phyloP scores from a whole-genome alignment of 2,329 filamentous ascomycete genomes.

The Calcarisporium arbuscula region DNA sequence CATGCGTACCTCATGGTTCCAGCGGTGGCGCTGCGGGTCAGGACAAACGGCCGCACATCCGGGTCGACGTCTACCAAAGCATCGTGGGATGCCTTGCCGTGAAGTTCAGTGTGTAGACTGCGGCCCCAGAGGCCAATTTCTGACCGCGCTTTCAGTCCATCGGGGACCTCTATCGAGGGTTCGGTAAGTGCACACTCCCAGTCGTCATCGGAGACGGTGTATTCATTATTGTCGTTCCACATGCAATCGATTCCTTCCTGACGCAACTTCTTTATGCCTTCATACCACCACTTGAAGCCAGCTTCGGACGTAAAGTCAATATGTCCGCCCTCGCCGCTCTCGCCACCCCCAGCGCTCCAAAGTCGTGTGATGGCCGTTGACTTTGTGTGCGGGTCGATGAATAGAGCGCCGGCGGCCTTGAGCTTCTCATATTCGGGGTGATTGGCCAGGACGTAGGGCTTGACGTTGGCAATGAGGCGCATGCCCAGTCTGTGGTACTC shows the following conservation, averaged over 20 bases:
- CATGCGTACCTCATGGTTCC: conserved; percentile 64
- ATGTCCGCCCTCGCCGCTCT: conserved; percentile 63
- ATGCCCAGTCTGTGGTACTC: conserved; percentile 60
- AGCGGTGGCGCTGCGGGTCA: conserved; percentile 64
- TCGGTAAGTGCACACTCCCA: conserved; percentile 56
- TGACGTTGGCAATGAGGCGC: conserved; percentile 64
- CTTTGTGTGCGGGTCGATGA: conserved; percentile 50
- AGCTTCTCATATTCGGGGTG: conserved; percentile 62
- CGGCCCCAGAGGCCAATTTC: conserved; percentile 64
- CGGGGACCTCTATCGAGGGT: conserved; percentile 27
- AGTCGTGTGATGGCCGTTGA: conserved; percentile 53
- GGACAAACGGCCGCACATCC: conserved; percentile 56
- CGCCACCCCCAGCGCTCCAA: conserved; percentile 67
- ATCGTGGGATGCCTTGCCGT: conserved; percentile 65
- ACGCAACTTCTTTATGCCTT: conserved; percentile 57
- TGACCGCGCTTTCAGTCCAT: conserved; percentile 31
- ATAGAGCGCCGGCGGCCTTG: conserved; percentile 52
- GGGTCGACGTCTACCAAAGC: conserved; percentile 54
- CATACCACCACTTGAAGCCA: conserved; percentile 66
- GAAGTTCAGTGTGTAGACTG: conserved; percentile 62
- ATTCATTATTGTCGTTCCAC: conserved; percentile 79
- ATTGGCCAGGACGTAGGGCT: conserved; percentile 62
- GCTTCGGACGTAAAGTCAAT: conserved; percentile 65
- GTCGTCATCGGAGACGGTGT: conserved; percentile 57
- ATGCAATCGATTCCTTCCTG: conserved; percentile 63